Conservation (phyloP, 2,329 filamentous ascomycete species). For the Calonectria hongkongensis region DNA sequence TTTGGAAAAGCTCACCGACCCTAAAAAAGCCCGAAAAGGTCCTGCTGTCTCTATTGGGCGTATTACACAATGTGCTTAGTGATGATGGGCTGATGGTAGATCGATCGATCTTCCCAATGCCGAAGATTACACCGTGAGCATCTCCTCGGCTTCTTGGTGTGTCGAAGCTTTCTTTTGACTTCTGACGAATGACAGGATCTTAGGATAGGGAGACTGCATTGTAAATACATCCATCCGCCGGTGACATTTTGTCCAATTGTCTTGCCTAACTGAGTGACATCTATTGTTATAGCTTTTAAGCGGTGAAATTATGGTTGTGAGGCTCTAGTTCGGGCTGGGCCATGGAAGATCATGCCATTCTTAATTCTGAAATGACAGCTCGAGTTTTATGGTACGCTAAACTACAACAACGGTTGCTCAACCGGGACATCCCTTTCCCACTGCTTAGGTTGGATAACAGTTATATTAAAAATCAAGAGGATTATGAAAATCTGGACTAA, state of each 20-base stretch:
- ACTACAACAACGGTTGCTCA: not conserved
- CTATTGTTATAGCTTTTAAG: not conserved
- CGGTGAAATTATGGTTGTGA: not conserved
- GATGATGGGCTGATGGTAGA: slow-evolving; percentile 1
- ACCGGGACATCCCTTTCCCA: not conserved
- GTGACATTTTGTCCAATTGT: not conserved
- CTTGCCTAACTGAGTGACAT: not conserved
- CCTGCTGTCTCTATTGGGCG: not conserved
- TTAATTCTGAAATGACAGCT: slow-evolving; percentile 10
- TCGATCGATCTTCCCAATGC: not conserved
- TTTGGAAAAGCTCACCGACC: not conserved
- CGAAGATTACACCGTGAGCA: not conserved
- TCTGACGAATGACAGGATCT: not conserved
- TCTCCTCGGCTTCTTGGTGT: not conserved
- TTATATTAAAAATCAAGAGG: not conserved
- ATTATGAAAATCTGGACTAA: too few species aligned
- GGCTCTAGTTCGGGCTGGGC: too few species aligned
- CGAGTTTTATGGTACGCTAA: not conserved
- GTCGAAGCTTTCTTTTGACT: not conserved
- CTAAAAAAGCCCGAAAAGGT: not conserved
- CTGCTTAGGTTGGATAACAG: not conserved
- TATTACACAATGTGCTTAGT: slow-evolving; percentile 4
- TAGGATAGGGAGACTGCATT: too few species aligned
- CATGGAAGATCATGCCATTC: slow-evolving; percentile 2
- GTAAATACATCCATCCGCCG: not conserved